Evolutionary conservation across 306 rosid genomes (phyloP).

Genomic region (Prunus mira): DNA sequence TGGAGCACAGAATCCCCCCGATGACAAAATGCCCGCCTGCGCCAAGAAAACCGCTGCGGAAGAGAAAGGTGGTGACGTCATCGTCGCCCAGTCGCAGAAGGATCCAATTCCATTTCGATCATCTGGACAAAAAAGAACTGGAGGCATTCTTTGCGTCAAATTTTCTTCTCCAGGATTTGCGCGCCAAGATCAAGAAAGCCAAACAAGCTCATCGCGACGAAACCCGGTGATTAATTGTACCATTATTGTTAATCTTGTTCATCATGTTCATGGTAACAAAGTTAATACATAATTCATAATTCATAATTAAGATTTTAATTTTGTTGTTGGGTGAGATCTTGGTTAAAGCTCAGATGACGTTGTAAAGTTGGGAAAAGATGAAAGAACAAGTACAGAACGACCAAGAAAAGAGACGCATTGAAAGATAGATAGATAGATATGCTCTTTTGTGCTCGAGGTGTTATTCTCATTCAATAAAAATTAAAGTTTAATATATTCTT

Average conservation of each 20-base stretch:
- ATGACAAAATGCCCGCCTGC: constrained; percentile 51
- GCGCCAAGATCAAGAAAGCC: constrained; percentile 37
- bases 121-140: constrained; percentile 25
- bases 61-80: constrained; percentile 23
- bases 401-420: constrained; percentile 1
- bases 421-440: constrained; percentile 1
- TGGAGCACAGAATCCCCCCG: constrained; percentile 48
- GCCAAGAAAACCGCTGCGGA: constrained; percentile 23
- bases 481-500: background rate
- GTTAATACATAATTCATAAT: background rate
- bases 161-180: constrained; percentile 8
- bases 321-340: background rate
- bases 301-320: background rate
- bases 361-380: constrained; percentile 8
- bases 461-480: constrained; percentile 6
- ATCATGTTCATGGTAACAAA: constrained; percentile 5
- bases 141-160: constrained; percentile 33
- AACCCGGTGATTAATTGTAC: background rate
- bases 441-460: constrained; percentile 23
- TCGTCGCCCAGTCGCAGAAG: background rate
- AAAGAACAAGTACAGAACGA: background rate
- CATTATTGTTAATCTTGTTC: constrained; percentile 1
- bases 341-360: background rate
- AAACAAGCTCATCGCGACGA: constrained; percentile 19
- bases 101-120: constrained; percentile 33